Evolutionary conservation across 352 stramenopile genomes (phyloP).

Genomic region (Globisporangium nagaii): DNA sequence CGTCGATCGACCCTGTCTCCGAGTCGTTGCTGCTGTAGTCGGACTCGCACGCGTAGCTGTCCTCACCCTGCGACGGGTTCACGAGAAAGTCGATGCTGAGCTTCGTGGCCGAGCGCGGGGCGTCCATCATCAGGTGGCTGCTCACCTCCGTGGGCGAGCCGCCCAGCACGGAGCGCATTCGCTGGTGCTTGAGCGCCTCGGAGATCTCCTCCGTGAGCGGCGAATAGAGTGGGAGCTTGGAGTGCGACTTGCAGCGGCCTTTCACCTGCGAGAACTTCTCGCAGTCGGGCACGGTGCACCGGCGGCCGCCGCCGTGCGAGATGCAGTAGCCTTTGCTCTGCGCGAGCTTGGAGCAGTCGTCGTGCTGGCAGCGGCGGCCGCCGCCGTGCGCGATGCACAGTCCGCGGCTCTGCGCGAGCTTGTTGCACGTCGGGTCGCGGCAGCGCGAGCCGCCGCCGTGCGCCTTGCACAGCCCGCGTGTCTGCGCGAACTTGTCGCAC

Average conservation of each 20-base stretch:
- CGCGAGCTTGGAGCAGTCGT: conserved; percentile 66
- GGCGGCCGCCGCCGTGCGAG: conserved; percentile 68
- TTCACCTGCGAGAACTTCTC: conserved; percentile 88
- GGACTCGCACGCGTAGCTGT: conserved; percentile 1
- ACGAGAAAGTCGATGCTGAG: conserved; percentile 61
- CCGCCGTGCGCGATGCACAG: conserved; percentile 79
- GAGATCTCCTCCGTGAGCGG: conserved; percentile 13
- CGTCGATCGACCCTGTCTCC: conserved; percentile 8
- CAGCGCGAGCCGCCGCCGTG: conserved; percentile 81
- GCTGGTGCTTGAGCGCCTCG: conserved; percentile 15
- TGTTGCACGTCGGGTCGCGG: conserved; percentile 69
- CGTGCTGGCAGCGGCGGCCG: conserved; percentile 65
- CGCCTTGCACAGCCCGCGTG: conserved; percentile 73
- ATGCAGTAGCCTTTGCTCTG: conserved; percentile 83
- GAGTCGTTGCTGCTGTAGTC: conserved; percentile 10
- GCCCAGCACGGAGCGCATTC: conserved; percentile 4
- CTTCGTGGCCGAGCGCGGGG: conserved; percentile 28
- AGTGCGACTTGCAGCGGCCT: conserved; percentile 82
- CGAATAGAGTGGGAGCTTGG: conserved; percentile 41
- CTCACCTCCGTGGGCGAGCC: conserved; percentile 24
- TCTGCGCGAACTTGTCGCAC: conserved; percentile 87
- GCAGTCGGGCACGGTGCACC: conserved; percentile 67
- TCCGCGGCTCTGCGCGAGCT: conserved; percentile 70
- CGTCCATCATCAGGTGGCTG: conserved; percentile 5
- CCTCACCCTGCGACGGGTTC: conserved; percentile 18